Evolutionary conservation across 768 basidiomycete species (phyloP).

Genomic region (Collybiopsis confluens): DNA sequence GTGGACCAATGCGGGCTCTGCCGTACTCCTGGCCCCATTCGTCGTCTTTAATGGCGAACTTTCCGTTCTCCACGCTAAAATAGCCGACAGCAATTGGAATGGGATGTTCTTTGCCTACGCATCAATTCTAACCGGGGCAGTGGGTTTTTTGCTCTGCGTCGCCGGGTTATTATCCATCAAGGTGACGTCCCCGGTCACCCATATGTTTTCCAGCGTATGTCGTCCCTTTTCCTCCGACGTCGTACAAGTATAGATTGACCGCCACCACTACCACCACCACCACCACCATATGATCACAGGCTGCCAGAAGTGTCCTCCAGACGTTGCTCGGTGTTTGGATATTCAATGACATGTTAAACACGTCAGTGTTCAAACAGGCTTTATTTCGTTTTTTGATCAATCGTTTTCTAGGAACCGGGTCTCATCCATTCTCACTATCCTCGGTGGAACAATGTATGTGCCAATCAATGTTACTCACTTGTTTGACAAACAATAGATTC

Average conservation of each 20-base stretch:
- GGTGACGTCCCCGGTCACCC: conserved; percentile 78
- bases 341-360: conserved; percentile 69
- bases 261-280: no score
- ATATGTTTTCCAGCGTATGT: conserved; percentile 79
- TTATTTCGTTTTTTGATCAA: neutral
- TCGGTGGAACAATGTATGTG: conserved; percentile 60
- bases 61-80: conserved; percentile 33
- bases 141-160: conserved; percentile 77
- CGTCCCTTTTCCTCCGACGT: conserved; percentile 5
- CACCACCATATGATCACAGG: no score
- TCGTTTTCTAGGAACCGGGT: conserved; percentile 51
- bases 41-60: conserved; percentile 56
- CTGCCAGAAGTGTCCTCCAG: conserved; percentile 79
- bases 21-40: conserved; percentile 59
- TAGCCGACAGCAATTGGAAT: conserved; percentile 41
- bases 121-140: conserved; percentile 64
- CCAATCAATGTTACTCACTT: no score
- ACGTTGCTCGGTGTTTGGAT: conserved; percentile 75
- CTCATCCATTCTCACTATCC: conserved; percentile 62
- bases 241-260: conserved; percentile 9
- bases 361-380: conserved; percentile 39
- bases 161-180: conserved; percentile 79
- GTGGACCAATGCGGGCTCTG: conserved; percentile 73
- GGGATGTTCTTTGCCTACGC: conserved; percentile 58
- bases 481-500: neutral